Conservation (phyloP, 176 grass and related monocot genomes). For the Triticum turgidum region DNA sequence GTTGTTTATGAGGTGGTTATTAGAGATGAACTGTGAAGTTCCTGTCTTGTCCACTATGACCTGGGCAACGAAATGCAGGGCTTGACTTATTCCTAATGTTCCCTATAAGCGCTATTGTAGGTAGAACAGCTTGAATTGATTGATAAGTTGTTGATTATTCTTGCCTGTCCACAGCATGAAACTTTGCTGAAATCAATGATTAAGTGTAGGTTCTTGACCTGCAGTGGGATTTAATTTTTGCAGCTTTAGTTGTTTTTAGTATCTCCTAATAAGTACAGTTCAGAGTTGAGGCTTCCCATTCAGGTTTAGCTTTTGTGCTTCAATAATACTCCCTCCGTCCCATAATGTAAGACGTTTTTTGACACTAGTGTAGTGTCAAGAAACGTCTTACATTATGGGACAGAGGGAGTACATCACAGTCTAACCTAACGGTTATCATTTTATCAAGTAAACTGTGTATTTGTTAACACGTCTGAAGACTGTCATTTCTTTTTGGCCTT, state of each 20-base stretch:
- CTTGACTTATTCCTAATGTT: background rate
- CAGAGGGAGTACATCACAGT: background rate
- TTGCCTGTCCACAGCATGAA: background rate
- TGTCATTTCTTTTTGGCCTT: background rate
- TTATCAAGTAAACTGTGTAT: background rate
- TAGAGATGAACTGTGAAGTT: conserved; percentile 18
- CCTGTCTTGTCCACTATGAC: background rate
- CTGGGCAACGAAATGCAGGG: background rate
- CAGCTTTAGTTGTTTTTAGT: background rate
- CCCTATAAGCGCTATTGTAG: conserved; percentile 4
- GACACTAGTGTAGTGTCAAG: too few relatives aligned
- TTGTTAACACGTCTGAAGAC: background rate
- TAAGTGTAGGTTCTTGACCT: background rate
- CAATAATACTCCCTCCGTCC: background rate
- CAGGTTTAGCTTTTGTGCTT: background rate
- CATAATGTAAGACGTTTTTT: too few relatives aligned
- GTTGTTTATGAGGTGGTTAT: background rate
- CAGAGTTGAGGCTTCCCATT: background rate
- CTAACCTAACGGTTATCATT: background rate
- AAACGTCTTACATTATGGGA: too few relatives aligned
- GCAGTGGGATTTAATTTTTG: background rate
- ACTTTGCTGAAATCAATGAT: background rate
- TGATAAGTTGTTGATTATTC: background rate
- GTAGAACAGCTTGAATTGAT: conserved; percentile 14
- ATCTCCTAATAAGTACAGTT: background rate